These are phyloP conservation scores for Moricandia arvensis DNA, from an alignment of 345 rosid genomes.

Conservation along the genomic window DNA sequence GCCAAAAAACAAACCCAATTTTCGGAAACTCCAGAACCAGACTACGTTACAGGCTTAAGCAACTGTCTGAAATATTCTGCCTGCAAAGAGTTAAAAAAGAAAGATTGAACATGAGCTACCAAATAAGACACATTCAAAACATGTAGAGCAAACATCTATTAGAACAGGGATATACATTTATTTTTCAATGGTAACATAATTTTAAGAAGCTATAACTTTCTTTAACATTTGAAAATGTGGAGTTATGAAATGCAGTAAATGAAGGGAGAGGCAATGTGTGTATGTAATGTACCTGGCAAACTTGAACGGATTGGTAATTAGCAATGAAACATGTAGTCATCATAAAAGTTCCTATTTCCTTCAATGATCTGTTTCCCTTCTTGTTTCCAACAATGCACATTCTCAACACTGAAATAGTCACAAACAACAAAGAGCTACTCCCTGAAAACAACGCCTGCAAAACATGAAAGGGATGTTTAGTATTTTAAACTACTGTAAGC, in stretches of 20 bases:
- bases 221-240: neutral
- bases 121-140: neutral
- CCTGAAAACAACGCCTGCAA: conserved; percentile 41
- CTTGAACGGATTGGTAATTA: conserved; percentile 72
- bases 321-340: conserved; percentile 72
- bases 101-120: neutral
- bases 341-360: conserved; percentile 75
- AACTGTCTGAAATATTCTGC: conserved; percentile 95
- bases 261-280: neutral
- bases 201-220: neutral
- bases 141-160: too few relatives aligned
- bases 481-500: too few relatives aligned
- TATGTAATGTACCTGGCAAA: conserved; percentile 71
- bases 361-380: conserved; percentile 71
- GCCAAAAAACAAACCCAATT: conserved; percentile 44
- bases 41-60: conserved; percentile 98
- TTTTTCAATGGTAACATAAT: too few relatives aligned
- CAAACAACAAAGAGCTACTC: conserved; percentile 28
- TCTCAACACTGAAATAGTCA: conserved; percentile 49
- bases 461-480: neutral
- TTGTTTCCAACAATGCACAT: conserved; percentile 72
- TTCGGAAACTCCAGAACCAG: conserved; percentile 33
- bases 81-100: conserved; percentile 37
- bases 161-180: too few relatives aligned
- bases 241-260: neutral